A percentile compares a stretch with the other conserved stretches of the same genome.
Conservation (phyloP, 140 eudicot genomes). For the Anethum foeniculum region DNA sequence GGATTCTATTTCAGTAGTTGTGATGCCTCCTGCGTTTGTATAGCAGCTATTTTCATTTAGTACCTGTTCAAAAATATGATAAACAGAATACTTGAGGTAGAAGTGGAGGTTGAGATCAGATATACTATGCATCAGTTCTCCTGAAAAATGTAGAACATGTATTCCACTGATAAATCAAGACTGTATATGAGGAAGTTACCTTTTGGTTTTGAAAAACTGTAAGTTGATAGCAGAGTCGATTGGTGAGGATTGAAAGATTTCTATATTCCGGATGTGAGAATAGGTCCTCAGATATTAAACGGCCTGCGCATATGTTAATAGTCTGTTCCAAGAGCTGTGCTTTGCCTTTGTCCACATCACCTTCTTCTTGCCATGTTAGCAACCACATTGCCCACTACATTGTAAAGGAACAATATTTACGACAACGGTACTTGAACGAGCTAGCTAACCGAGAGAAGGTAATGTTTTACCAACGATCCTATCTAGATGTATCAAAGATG, state of each 20-base stretch:
- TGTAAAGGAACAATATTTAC: too few species aligned
- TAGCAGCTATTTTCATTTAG: slow-evolving; percentile 10
- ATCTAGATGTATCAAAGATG: neutral
- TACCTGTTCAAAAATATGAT: too few species aligned
- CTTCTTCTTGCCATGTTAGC: slow-evolving; percentile 45
- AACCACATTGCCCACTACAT: slow-evolving; percentile 73
- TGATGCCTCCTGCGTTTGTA: slow-evolving; percentile 9
- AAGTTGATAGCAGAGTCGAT: slow-evolving; percentile 39
- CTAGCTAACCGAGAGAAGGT: too few species aligned
- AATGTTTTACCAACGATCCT: neutral
- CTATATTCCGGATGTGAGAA: slow-evolving; percentile 38
- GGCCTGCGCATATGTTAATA: slow-evolving; percentile 35
- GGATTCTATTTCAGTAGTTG: slow-evolving; percentile 23
- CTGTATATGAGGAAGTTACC: slow-evolving; percentile 24
- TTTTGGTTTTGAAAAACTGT: slow-evolving; percentile 23
- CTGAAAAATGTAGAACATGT: too few species aligned
- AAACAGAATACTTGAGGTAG: too few species aligned
- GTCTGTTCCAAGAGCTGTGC: slow-evolving; percentile 48
- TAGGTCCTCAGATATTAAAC: slow-evolving; percentile 27
- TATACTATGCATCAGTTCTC: too few species aligned
- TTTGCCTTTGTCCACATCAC: slow-evolving; percentile 34
- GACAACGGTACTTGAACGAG: too few species aligned
- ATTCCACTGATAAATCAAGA: neutral
- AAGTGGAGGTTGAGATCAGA: too few species aligned
- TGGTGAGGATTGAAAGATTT: slow-evolving; percentile 39